Evolutionary conservation across 73 alveolate species (phyloP).

Genomic region (Paramecium sexaurelia): DNA sequence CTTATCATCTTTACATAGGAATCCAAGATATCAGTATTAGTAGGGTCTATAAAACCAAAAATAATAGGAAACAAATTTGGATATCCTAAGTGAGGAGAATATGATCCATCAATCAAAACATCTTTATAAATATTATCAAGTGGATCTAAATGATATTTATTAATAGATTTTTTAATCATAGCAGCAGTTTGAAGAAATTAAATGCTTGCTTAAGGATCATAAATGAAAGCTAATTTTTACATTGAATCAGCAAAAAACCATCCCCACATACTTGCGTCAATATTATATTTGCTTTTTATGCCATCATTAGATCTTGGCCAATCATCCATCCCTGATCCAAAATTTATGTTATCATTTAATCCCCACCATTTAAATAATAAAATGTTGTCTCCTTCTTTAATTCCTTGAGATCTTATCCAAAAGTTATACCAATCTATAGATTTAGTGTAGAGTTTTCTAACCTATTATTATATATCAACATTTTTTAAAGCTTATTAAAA

Average conservation of each 20-base stretch:
- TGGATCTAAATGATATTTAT: constrained; percentile 50
- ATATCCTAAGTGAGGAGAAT: constrained; percentile 95
- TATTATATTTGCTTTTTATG: constrained; percentile 48
- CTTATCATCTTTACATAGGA: constrained; percentile 51
- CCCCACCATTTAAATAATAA: constrained; percentile 68
- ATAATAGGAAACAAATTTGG: constrained; percentile 93
- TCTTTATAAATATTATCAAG: constrained; percentile 42
- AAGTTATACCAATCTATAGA: constrained; percentile 60
- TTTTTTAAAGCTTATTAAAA: neutral
- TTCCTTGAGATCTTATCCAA: constrained; percentile 57
- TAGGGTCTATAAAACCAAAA: constrained; percentile 73
- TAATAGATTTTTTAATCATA: neutral
- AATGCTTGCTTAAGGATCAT: constrained; percentile 13
- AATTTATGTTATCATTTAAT: constrained; percentile 38
- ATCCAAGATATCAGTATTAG: neutral
- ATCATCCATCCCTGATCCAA: constrained; percentile 71
- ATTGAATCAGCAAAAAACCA: constrained; percentile 64
- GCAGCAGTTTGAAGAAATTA: neutral
- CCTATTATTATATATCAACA: neutral
- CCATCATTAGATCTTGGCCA: constrained; percentile 59
- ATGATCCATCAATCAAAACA: constrained; percentile 59
- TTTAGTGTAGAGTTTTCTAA: neutral
- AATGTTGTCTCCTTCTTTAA: neutral
- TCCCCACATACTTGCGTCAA: constrained; percentile 63
- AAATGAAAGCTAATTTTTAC: constrained; percentile 32